A percentile compares a stretch with the other conserved stretches of the same genome.
Evolutionary conservation across 2,329 filamentous ascomycete species (phyloP).

Genomic region (Anisogramma anomala): DNA sequence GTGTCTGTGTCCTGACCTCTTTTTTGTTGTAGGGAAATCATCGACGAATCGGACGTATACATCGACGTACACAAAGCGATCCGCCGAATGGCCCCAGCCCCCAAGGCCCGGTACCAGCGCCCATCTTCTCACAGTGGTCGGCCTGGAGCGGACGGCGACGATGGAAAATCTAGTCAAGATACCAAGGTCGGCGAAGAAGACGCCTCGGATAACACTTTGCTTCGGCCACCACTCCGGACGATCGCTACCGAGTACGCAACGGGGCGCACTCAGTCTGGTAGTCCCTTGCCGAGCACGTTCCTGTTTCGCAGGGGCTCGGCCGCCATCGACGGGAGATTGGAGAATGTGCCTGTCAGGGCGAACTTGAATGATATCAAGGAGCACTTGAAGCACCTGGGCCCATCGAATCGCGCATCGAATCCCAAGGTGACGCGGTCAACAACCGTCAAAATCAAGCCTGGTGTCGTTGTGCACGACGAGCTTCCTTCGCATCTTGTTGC

Average conservation of each 20-base stretch:
- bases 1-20: conserved; percentile 18
- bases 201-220: conserved; percentile 17
- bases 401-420: conserved; percentile 54
- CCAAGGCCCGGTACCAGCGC: conserved; percentile 51
- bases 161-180: conserved; percentile 16
- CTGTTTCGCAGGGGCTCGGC: conserved; percentile 48
- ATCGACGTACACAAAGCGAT: conserved; percentile 98
- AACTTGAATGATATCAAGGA: conserved; percentile 52
- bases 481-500: conserved; percentile 17
- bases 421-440: conserved; percentile 50
- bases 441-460: conserved; percentile 56
- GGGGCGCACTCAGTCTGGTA: conserved; percentile 28
- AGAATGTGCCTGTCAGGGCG: conserved; percentile 44
- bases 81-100: conserved; percentile 73
- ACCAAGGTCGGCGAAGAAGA: conserved; percentile 22
- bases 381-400: conserved; percentile 53
- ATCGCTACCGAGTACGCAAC: conserved; percentile 27
- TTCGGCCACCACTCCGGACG: conserved; percentile 25
- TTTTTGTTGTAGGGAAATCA: conserved; percentile 63
- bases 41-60: conserved; percentile 97
- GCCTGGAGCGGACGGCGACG: conserved; percentile 15
- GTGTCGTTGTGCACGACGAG: conserved; percentile 16
- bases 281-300: conserved; percentile 41
- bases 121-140: conserved; percentile 21
- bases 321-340: conserved; percentile 39